Percentiles rank a stretch among this genome's conserved stretches.
Conservation (phyloP, 805 yeast species). For the Saccharomycopsis amapae region DNA sequence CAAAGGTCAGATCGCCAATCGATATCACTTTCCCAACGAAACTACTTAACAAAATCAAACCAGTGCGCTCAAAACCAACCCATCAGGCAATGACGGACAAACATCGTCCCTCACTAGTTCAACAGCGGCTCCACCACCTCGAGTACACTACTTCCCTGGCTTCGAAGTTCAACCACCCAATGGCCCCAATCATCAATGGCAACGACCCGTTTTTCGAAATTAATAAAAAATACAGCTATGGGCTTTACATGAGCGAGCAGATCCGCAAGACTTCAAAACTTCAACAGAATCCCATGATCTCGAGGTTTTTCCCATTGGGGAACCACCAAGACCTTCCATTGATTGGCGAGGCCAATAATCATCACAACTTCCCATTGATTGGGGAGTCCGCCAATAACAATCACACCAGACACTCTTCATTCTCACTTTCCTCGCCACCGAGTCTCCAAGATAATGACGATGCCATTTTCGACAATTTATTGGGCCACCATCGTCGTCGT, state of each 20-base stretch:
- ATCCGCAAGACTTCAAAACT: constrained; percentile 1
- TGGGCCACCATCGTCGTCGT: too few relatives aligned
- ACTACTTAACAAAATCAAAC: constrained; percentile 3
- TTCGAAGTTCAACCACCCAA: constrained; percentile 6
- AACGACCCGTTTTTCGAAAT: constrained; percentile 16
- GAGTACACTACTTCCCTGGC: too few relatives aligned
- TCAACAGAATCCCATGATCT: constrained; percentile 13
- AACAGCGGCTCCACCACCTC: too few relatives aligned
- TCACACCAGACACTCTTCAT: too few relatives aligned
- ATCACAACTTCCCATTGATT: too few relatives aligned
- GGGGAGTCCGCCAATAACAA: too few relatives aligned
- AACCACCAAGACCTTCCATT: too few relatives aligned
- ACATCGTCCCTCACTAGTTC: too few relatives aligned
- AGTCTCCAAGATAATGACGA: too few relatives aligned
- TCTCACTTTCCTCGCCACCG: too few relatives aligned
- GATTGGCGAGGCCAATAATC: too few relatives aligned
- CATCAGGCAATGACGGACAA: not conserved
- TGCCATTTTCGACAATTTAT: too few relatives aligned
- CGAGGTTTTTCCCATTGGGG: constrained; percentile 17
- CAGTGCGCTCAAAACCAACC: not conserved
- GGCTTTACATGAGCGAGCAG: not conserved
- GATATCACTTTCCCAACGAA: constrained; percentile 8
- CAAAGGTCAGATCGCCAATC: constrained; percentile 9
- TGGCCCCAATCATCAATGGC: constrained; percentile 13
- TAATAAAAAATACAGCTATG: constrained; percentile 10